Base-by-base conservation (phyloP, 2,329 filamentous ascomycete species). In the Clonostachys chloroleuca region DNA sequence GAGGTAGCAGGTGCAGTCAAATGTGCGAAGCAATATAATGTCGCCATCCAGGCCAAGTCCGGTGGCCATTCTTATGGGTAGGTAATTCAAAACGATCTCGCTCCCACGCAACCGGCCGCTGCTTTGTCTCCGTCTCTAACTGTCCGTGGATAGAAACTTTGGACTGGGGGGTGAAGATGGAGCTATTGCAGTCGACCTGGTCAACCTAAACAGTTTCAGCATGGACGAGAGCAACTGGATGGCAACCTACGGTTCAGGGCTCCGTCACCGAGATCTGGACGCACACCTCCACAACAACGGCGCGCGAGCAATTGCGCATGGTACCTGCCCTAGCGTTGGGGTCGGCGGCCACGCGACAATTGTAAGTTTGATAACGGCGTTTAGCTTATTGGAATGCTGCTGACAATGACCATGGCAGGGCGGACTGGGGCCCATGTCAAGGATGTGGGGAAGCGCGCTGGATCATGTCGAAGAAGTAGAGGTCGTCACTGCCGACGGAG, bases 31-130 rank as follows among this genome's bases (percentile, higher is more conserved):
- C 51, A 71, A 20, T 65, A 68, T 48, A 64, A 65, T 6, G 61
- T 78, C 45, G 76, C 78, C 52, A 79, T 86, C 0, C 81, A 85
- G 56, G 76, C 83, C 18, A 78, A 73, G 52, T 82, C 80, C 2
- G 83, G 83, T 5, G 83, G 83, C 0, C 83, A 86, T 55, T 85
- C 80, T 0, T 87, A 83, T 52, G 81, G 69, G 75, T 78, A 59
- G 54, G 72, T 50, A n/a, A 1, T 30, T 30, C 24, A 10, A 10
- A 30, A 12, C 36, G 12, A 18, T 39, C 36, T 8, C 36, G 12
- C 36, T 39, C 14, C 36, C n/a, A 12, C n/a, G 17, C 37, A 14
- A n/a, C n/a, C n/a, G 24, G 24, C 9, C 24, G 3, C n/a, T 40
- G 36, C 37, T 40, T n/a, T n/a, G 7, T 9, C 12, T 14, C 10